Conservation (phyloP, 352 stramenopile genomes). For the Phytopythium aichiense region DNA sequence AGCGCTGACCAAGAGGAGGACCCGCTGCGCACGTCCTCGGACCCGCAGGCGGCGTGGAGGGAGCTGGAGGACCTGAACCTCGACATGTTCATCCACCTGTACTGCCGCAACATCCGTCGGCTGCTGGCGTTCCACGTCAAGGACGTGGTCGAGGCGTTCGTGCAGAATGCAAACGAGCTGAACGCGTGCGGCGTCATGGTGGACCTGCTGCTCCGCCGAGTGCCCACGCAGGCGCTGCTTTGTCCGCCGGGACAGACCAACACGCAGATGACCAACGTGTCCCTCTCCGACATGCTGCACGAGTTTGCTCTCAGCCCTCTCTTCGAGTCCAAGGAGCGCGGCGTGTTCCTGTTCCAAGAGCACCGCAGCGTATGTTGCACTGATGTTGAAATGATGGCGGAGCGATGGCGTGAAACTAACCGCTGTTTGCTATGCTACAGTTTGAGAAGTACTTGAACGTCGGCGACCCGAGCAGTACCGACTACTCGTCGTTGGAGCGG, state of each 20-base stretch:
- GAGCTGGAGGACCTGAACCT: conserved; percentile 75
- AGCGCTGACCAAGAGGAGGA: conserved; percentile 61
- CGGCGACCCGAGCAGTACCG: conserved; percentile 57
- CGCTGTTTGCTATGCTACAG: conserved; percentile 21
- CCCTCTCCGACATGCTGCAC: conserved; percentile 72
- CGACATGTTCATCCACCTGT: conserved; percentile 85
- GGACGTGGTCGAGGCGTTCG: conserved; percentile 76
- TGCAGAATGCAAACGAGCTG: conserved; percentile 76
- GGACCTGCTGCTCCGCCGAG: conserved; percentile 66
- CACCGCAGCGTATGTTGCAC: conserved; percentile 60
- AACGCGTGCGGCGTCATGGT: conserved; percentile 77
- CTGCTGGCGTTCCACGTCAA: conserved; percentile 83
- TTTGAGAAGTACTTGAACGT: conserved; percentile 89
- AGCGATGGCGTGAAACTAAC: neutral
- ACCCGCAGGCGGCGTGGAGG: conserved; percentile 68
- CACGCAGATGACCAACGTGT: conserved; percentile 76
- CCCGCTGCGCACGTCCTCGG: conserved; percentile 65
- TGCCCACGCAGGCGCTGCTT: conserved; percentile 68
- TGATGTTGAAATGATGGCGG: neutral
- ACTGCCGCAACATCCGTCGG: conserved; percentile 77
- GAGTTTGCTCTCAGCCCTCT: conserved; percentile 55
- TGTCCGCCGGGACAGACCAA: conserved; percentile 67
- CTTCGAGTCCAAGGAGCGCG: conserved; percentile 71
- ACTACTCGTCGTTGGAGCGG: conserved; percentile 71
- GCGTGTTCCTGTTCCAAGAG: conserved; percentile 78